phyloP scores from a whole-genome alignment of 164 flowering plant genomes.

The Vitis rotundifolia region DNA sequence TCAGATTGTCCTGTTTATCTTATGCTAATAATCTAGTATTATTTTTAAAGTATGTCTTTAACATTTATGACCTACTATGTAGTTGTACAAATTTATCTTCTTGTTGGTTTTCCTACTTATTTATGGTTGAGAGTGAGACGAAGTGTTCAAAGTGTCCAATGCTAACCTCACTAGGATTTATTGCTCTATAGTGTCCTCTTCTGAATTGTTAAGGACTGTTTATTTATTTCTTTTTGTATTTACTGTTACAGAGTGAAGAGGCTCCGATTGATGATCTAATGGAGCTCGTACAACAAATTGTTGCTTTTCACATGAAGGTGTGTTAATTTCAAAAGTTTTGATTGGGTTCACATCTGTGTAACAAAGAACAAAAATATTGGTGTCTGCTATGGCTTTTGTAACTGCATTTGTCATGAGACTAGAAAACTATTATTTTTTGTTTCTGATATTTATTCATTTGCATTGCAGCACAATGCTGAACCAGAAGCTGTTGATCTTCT shows the following conservation, averaged over 20 bases:
- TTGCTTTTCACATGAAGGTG: conserved; percentile 98
- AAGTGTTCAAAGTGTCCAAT: too few species aligned
- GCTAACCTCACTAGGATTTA: too few species aligned
- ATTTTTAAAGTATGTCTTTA: too few species aligned
- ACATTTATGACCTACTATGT: neutral
- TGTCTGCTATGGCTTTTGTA: neutral
- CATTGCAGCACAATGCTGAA: conserved; percentile 93
- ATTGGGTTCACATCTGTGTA: neutral
- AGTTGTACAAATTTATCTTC: neutral
- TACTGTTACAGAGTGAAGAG: conserved; percentile 61
- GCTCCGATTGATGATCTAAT: conserved; percentile 78
- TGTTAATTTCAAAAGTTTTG: neutral
- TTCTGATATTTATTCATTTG: conserved; percentile 5
- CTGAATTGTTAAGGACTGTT: neutral
- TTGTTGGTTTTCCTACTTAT: neutral
- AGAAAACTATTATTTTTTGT: neutral
- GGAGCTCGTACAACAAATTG: conserved; percentile 93
- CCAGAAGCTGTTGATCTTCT: conserved; percentile 97
- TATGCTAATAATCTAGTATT: too few species aligned
- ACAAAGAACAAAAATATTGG: neutral
- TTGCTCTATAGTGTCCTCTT: neutral
- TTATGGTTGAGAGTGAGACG: too few species aligned
- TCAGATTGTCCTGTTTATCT: too few species aligned
- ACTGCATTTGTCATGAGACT: neutral
- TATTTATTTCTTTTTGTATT: neutral